Evolutionary conservation across 768 basidiomycete genomes (phyloP), one percentile per base, ranked within the genome.

Genomic region (Suillus hirtellus): DNA sequence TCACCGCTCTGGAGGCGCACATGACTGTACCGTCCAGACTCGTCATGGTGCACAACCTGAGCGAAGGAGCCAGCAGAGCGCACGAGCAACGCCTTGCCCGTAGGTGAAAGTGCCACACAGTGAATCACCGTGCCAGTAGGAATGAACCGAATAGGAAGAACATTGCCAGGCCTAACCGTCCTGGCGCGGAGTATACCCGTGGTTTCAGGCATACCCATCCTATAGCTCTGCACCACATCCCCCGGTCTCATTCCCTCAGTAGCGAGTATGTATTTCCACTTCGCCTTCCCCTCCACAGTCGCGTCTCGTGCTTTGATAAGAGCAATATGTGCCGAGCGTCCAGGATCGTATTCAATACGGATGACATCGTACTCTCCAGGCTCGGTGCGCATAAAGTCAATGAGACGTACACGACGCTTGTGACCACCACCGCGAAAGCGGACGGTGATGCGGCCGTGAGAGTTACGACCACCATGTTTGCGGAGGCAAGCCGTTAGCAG

Each of bases 311-410:
- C 89, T 72, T 82, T 82, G 71, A 98, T 72, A 64, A 99, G 84
- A 2, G 97, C 96, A 71, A 99, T 96, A 74, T 99, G 97, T 8
- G 93, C 94, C 42, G 89, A 92, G 50, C 97, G 84, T 4, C 92
- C 92, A 0, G 97, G 97, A 79, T 99, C 97, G 71, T 96, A 99
- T 78, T 99, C 97, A 67, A 99, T 93, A 54, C 97, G 85, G 4
- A 96, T 84, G 52, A 99, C 95, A 68, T 96, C 92, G 70, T 93
- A 92, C 42, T 89, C 78, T 10, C 96, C 96, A 1, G 86, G 80
- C 64, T 89, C 87, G n/a, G 78, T 77, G 60, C 97, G 85, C 74
- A 81, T 77, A 71, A 96, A 99, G 76, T 99, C 97, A 60, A 99
- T 77, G 44, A 87, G 81, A 37, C 97, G 88, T 64, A 96, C 87